Percentiles rank a stretch among this genome's conserved stretches.
These are phyloP conservation scores for Pelargonium nanum DNA, from an alignment of 345 rosid genomes.

Conservation along the genomic window DNA sequence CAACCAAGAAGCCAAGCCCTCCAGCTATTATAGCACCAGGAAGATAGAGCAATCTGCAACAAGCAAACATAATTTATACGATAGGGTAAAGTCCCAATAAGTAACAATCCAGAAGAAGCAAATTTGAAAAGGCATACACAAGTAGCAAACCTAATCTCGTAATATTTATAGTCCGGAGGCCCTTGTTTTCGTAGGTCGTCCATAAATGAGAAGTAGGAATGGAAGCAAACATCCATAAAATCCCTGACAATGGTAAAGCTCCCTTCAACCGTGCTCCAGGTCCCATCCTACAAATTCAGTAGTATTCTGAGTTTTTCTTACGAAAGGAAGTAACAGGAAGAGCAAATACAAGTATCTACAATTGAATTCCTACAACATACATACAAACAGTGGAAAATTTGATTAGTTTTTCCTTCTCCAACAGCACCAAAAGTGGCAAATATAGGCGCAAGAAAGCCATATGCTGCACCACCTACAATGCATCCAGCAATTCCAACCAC, in stretches of 20 bases:
- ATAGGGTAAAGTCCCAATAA: too few species aligned
- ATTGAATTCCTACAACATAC: constrained; percentile 40
- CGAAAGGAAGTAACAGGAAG: constrained; percentile 1
- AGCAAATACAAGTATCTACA: constrained; percentile 1
- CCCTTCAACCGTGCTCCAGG: constrained; percentile 55
- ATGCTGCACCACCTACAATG: constrained; percentile 48
- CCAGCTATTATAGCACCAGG: constrained; percentile 56
- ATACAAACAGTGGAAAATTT: constrained; percentile 59
- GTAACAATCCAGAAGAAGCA: too few species aligned
- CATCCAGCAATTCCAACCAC: constrained; percentile 57
- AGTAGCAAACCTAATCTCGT: constrained; percentile 70
- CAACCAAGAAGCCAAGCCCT: constrained; percentile 53
- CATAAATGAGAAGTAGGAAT: constrained; percentile 66
- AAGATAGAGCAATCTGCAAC: constrained; percentile 53
- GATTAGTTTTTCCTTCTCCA: constrained; percentile 67
- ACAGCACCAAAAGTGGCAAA: constrained; percentile 92
- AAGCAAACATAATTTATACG: constrained; percentile 9
- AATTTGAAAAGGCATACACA: background rate
- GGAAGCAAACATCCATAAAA: constrained; percentile 59
- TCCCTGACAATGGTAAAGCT: constrained; percentile 63
- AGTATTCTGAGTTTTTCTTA: constrained; percentile 7
- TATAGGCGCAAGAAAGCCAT: constrained; percentile 83
- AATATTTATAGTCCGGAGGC: constrained; percentile 37
- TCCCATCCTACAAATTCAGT: constrained; percentile 59
- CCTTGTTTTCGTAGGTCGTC: constrained; percentile 44